These are phyloP conservation scores for Gardenia jasminoides DNA, from an alignment of 257 asterid genomes.

Conservation along the genomic window DNA sequence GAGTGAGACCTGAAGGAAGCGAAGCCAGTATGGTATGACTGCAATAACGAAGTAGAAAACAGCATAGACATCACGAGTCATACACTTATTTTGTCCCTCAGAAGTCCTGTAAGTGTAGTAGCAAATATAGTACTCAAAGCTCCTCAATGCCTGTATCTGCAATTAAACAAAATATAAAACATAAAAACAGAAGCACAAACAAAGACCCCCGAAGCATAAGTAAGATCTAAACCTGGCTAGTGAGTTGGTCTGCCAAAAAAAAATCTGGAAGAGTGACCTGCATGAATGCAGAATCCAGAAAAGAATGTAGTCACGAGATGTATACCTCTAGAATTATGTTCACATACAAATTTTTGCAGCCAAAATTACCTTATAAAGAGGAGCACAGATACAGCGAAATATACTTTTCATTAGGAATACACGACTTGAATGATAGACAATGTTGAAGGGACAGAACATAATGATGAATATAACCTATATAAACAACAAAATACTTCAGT, in stretches of 20 bases:
- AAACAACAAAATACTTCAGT: conserved; percentile 11
- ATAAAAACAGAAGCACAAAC: not conserved
- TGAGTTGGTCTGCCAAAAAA: conserved; percentile 77
- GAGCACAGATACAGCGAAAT: conserved; percentile 71
- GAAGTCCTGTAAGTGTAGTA: conserved; percentile 50
- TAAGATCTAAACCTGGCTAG: conserved; percentile 63
- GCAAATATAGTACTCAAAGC: conserved; percentile 76
- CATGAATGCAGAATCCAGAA: conserved; percentile 17
- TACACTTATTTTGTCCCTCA: conserved; percentile 41
- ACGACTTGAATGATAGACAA: conserved; percentile 70
- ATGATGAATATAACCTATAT: conserved; percentile 51
- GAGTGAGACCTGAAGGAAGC: conserved; percentile 69
- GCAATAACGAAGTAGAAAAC: conserved; percentile 67
- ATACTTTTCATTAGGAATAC: conserved; percentile 53
- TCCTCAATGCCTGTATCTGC: conserved; percentile 80
- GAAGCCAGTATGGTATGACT: conserved; percentile 79
- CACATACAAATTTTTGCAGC: not conserved
- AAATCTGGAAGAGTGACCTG: conserved; percentile 74
- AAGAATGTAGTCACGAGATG: not conserved
- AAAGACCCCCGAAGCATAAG: not conserved
- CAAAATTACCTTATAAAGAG: conserved; percentile 60
- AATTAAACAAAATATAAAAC: conserved; percentile 6
- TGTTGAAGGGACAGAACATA: conserved; percentile 59
- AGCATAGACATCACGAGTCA: conserved; percentile 44
- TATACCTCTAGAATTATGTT: not conserved